Conservation (phyloP, 352 stramenopile species). For the Phytophthora niederhauseri region DNA sequence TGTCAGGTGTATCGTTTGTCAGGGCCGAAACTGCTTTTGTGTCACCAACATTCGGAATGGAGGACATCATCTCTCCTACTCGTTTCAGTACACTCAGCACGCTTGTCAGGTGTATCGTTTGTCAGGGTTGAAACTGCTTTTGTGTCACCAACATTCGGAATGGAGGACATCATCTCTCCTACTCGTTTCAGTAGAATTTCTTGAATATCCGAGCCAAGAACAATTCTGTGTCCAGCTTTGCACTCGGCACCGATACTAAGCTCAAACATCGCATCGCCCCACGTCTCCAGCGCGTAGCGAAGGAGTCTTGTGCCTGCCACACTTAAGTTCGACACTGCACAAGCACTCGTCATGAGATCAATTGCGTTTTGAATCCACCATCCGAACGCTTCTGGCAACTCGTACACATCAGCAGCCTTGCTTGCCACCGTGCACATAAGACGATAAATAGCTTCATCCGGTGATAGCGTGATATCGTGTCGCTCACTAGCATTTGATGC, state of each 20-base stretch:
- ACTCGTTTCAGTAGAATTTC: conserved; percentile 42
- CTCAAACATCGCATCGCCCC: conserved; percentile 38
- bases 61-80: conserved; percentile 38
- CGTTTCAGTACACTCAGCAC: conserved; percentile 39
- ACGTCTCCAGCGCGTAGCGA: conserved; percentile 24
- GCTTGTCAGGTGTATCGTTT: neutral
- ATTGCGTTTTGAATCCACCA: conserved; percentile 38
- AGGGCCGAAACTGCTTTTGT: neutral
- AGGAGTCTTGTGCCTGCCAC: conserved; percentile 27
- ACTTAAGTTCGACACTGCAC: conserved; percentile 15
- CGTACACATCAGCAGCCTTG: conserved; percentile 22
- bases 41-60: conserved; percentile 8
- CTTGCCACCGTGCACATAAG: conserved; percentile 25
- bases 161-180: conserved; percentile 33
- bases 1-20: neutral
- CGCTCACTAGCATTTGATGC: conserved; percentile 1
- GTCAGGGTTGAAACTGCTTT: neutral
- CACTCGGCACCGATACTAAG: conserved; percentile 17
- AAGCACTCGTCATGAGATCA: conserved; percentile 18
- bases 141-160: conserved; percentile 6
- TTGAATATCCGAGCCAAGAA: conserved; percentile 38
- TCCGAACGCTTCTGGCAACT: conserved; percentile 21
- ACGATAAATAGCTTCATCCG: conserved; percentile 27
- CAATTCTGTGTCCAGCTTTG: conserved; percentile 4
- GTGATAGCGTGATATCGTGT: neutral